Percentiles rank a stretch among this genome's conserved stretches.
These are phyloP conservation scores for Colletotrichum coccodes DNA, from an alignment of 2,329 filamentous ascomycete genomes.

Conservation along the genomic window DNA sequence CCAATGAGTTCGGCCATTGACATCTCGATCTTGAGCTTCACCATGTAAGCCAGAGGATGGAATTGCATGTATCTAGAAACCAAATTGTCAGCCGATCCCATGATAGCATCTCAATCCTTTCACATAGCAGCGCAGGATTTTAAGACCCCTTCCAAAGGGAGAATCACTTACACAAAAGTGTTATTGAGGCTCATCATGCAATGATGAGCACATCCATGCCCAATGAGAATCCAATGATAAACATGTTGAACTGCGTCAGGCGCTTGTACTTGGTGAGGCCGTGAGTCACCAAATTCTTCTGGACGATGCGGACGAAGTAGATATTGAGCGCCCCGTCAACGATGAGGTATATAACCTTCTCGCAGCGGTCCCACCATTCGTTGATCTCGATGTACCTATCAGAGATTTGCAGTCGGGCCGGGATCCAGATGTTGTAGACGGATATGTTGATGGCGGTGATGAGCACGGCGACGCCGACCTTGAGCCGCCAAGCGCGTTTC, in stretches of 20 bases:
- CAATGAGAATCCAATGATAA: conserved; percentile 55
- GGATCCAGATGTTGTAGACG: conserved; percentile 65
- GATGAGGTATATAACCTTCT: conserved; percentile 61
- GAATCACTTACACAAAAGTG: conserved; percentile 48
- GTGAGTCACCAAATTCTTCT: conserved; percentile 31
- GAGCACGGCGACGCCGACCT: conserved; percentile 54
- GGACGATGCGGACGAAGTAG: conserved; percentile 54
- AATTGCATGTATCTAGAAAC: conserved; percentile 56
- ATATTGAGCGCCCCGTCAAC: conserved; percentile 59
- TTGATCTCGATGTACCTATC: conserved; percentile 56
- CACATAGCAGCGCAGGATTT: background rate
- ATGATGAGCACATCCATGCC: conserved; percentile 55
- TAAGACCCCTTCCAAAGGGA: background rate
- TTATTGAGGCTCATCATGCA: conserved; percentile 55
- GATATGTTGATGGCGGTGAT: conserved; percentile 61
- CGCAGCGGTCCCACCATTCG: conserved; percentile 60
- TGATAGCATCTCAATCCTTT: background rate
- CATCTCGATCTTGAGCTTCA: conserved; percentile 66
- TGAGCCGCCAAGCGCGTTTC: conserved; percentile 48
- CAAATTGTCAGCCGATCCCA: conserved; percentile 30
- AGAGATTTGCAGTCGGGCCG: conserved; percentile 56
- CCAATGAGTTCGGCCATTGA: conserved; percentile 63
- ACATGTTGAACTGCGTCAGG: conserved; percentile 55
- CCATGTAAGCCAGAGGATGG: conserved; percentile 61
- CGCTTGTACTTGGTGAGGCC: conserved; percentile 55